These are phyloP conservation scores for Anthracocystis panici-leucophaei DNA, from an alignment of 1,284 basidiomycete genomes.

Conservation along the genomic window DNA sequence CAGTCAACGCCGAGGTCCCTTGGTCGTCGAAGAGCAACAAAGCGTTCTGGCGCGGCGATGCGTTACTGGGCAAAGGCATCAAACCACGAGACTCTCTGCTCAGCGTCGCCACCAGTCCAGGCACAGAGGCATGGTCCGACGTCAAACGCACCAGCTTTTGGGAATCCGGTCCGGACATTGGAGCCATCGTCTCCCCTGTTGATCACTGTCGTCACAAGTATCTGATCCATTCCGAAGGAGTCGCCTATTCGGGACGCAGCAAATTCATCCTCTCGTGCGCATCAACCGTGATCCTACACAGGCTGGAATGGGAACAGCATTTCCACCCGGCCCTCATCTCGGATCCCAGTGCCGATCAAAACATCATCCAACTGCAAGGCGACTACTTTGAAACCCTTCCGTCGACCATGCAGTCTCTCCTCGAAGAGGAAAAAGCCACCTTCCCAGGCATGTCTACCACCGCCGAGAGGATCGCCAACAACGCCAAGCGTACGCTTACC, in stretches of 20 bases:
- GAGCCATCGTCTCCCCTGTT: constrained; percentile 27
- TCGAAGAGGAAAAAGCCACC: constrained; percentile 13
- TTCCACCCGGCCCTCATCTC: constrained; percentile 55
- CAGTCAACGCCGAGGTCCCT: constrained; percentile 30
- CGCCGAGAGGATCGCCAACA: constrained; percentile 19
- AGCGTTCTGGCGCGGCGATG: constrained; percentile 46
- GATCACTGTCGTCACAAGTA: constrained; percentile 55
- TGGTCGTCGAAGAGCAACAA: constrained; percentile 43
- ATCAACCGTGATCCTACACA: constrained; percentile 48
- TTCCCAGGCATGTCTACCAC: not conserved
- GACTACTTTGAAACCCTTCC: constrained; percentile 29
- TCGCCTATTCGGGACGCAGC: constrained; percentile 53
- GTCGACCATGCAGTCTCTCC: constrained; percentile 11
- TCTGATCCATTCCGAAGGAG: constrained; percentile 57
- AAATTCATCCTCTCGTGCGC: constrained; percentile 52
- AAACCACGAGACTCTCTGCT: constrained; percentile 28
- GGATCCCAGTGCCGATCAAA: constrained; percentile 23
- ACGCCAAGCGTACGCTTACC: constrained; percentile 42
- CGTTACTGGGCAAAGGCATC: constrained; percentile 23
- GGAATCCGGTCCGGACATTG: constrained; percentile 30
- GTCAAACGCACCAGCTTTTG: constrained; percentile 54
- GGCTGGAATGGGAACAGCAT: constrained; percentile 55
- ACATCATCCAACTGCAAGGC: constrained; percentile 21
- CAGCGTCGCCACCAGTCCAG: constrained; percentile 25
- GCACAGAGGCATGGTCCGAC: constrained; percentile 38